Evolutionary conservation across 1,139 yeast genomes (phyloP).

Genomic region (Blastobotrys elegans): DNA sequence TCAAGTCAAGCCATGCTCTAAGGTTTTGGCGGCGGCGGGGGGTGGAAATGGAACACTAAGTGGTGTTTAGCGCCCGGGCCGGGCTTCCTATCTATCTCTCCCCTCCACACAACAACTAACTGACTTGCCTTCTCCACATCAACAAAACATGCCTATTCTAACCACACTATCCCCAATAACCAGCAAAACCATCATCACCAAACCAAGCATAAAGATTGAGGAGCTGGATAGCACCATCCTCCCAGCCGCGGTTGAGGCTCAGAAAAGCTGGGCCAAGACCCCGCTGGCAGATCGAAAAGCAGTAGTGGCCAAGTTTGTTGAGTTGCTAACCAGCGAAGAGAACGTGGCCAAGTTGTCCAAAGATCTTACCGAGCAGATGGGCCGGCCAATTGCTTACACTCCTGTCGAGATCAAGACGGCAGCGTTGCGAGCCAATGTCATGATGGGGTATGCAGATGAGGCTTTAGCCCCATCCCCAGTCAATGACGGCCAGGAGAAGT

Average conservation of each 20-base stretch:
- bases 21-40: no score
- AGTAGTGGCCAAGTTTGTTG: conserved; percentile 29
- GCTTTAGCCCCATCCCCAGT: conserved; percentile 33
- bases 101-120: background rate
- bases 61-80: no score
- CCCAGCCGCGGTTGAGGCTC: conserved; percentile 29
- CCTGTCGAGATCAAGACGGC: conserved; percentile 35
- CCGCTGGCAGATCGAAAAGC: conserved; percentile 30
- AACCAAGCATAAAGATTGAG: conserved; percentile 28
- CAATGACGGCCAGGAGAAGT: conserved; percentile 26
- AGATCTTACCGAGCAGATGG: conserved; percentile 37
- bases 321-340: conserved; percentile 27
- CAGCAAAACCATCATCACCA: conserved; percentile 28
- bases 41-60: no score
- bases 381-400: conserved; percentile 36
- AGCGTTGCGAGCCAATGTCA: conserved; percentile 29
- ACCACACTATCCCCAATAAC: conserved; percentile 34
- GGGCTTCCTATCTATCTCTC: no score
- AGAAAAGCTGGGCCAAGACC: conserved; percentile 29
- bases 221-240: conserved; percentile 24
- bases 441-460: conserved; percentile 33
- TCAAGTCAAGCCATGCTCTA: no score
- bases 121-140: background rate
- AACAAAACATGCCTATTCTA: conserved; percentile 19
- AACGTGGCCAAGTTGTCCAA: conserved; percentile 26